Percentiles rank a stretch among this genome's conserved stretches.
Conservation (phyloP, 139 green algal species). For the Ettlia oleoabundans region DNA sequence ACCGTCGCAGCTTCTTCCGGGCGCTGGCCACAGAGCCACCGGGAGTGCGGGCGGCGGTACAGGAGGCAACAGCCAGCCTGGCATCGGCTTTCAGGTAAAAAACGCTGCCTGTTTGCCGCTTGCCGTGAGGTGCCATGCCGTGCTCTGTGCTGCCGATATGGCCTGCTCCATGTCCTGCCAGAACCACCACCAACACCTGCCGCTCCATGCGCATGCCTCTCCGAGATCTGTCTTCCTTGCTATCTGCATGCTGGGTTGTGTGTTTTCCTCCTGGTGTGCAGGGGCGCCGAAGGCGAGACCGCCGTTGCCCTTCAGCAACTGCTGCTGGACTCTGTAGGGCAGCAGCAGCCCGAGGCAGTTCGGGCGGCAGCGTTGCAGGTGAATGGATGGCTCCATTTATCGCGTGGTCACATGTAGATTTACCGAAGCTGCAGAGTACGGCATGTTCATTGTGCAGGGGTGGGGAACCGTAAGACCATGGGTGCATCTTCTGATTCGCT, state of each 20-base stretch:
- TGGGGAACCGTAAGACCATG: too few species aligned
- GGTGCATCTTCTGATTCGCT: too few species aligned
- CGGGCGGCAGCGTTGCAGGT: slow-evolving; percentile 75
- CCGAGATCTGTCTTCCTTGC: too few species aligned
- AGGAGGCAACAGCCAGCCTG: slow-evolving; percentile 70
- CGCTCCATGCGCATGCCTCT: too few species aligned
- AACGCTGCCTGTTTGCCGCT: neutral
- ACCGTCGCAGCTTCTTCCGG: slow-evolving; percentile 49
- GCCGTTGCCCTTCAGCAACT: slow-evolving; percentile 47
- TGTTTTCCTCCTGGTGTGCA: neutral
- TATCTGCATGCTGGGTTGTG: too few species aligned
- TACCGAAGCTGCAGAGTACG: too few species aligned
- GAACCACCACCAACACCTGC: neutral
- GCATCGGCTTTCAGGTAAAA: slow-evolving; percentile 65
- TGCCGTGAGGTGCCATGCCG: too few species aligned
- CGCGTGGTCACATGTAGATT: too few species aligned
- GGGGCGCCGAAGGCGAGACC: neutral
- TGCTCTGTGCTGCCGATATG: too few species aligned
- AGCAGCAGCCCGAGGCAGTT: slow-evolving; percentile 59
- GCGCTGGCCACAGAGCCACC: slow-evolving; percentile 69
- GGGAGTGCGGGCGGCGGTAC: slow-evolving; percentile 70
- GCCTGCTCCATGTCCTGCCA: neutral
- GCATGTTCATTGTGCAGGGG: too few species aligned
- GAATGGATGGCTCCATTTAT: too few species aligned
- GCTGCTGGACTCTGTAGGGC: slow-evolving; percentile 62